These are phyloP conservation scores for thale cress (Arabidopsis thaliana) DNA, from an alignment of 345 rosid genomes.

Conservation along the genomic window TAIR10.1 NC_003071.7:18333001-18333500, in stretches of 20 bases:
- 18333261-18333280: neutral
- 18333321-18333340: neutral
- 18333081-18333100: neutral
- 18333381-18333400: neutral
- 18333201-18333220: constrained; percentile 28
- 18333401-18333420: neutral
- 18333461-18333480: constrained; percentile 37
- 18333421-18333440: constrained; percentile 15
- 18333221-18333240: constrained; percentile 30
- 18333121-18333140: constrained; percentile 19
- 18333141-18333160: neutral
- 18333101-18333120: neutral
- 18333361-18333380: neutral
- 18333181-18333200: neutral
- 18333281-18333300: neutral
- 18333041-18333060: neutral
- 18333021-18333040: constrained; percentile 28
- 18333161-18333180: constrained; percentile 1
- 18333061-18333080: constrained; percentile 5
- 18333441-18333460: constrained; percentile 27
- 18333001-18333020: constrained; percentile 23
- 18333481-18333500: constrained; percentile 34
- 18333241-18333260: constrained; percentile 27
- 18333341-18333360: neutral
- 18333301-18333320: neutral